These are phyloP conservation scores for Scheffersomyces lignicola DNA, from an alignment of 1,139 yeast genomes.

Conservation along the genomic window DNA sequence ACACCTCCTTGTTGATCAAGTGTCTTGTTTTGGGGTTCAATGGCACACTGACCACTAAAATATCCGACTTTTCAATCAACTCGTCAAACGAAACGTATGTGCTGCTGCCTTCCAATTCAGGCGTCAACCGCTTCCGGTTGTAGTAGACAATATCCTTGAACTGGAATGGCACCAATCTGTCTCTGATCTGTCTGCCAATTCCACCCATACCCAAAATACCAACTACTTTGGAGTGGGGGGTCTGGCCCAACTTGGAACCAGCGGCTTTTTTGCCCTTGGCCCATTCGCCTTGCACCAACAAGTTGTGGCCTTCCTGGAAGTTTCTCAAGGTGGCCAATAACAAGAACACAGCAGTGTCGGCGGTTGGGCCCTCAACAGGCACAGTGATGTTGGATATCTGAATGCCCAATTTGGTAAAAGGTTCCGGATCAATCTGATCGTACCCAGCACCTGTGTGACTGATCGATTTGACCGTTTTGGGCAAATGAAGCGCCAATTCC, in stretches of 20 bases:
- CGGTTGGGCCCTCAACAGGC: constrained; percentile 78
- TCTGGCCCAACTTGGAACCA: constrained; percentile 34
- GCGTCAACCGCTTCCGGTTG: constrained; percentile 53
- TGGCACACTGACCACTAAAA: constrained; percentile 64
- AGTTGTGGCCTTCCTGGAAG: constrained; percentile 47
- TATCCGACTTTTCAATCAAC: constrained; percentile 52
- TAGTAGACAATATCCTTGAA: constrained; percentile 59
- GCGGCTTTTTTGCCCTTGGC: constrained; percentile 25
- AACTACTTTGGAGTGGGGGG: constrained; percentile 60
- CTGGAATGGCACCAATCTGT: constrained; percentile 64
- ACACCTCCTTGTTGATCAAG: constrained; percentile 50
- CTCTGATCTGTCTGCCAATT: constrained; percentile 68
- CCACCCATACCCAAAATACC: constrained; percentile 81
- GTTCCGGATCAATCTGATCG: constrained; percentile 70
- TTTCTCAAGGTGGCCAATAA: constrained; percentile 68
- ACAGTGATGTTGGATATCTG: constrained; percentile 74
- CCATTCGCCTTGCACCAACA: constrained; percentile 62
- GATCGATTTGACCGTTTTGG: constrained; percentile 60
- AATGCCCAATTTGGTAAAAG: constrained; percentile 50
- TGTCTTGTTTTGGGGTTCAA: constrained; percentile 60
- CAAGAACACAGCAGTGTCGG: constrained; percentile 73
- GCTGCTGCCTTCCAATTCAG: constrained; percentile 58
- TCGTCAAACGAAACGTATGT: constrained; percentile 60
- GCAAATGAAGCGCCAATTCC: constrained; percentile 62
- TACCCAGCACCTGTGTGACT: constrained; percentile 94